These are phyloP conservation scores for Gossypium lobatum DNA, from an alignment of 441 rosid species.

Conservation along the genomic window DNA sequence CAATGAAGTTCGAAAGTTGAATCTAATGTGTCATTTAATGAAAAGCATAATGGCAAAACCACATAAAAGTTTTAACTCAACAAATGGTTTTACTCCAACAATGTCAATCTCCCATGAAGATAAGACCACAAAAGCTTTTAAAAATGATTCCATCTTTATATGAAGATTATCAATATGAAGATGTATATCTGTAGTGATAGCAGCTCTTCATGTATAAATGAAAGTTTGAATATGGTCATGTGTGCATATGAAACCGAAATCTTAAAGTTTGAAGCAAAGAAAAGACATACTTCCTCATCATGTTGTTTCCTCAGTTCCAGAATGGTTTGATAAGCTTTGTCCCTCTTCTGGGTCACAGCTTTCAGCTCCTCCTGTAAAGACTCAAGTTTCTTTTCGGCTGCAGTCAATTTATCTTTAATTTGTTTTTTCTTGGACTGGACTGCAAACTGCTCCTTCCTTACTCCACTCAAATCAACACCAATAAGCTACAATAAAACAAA, in stretches of 20 bases:
- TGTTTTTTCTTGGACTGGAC: constrained; percentile 36
- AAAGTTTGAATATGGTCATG: background rate
- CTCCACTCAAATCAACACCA: constrained; percentile 65
- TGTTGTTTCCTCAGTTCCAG: constrained; percentile 45
- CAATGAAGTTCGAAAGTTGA: background rate
- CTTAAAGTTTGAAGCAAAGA: background rate
- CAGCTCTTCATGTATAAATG: background rate
- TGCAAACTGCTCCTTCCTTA: constrained; percentile 58
- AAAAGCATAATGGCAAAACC: background rate
- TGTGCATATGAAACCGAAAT: background rate
- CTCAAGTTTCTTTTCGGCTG: constrained; percentile 35
- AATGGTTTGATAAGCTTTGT: constrained; percentile 39
- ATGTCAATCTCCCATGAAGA: background rate
- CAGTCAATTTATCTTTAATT: constrained; percentile 37
- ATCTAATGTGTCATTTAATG: background rate
- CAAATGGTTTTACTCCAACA: background rate
- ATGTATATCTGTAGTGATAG: background rate
- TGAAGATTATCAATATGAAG: background rate
- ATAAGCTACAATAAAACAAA: constrained; percentile 44
- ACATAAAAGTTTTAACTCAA: background rate
- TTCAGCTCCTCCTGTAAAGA: constrained; percentile 42
- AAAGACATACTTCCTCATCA: constrained; percentile 44
- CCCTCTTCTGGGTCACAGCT: constrained; percentile 40
- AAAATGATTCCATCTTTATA: background rate
- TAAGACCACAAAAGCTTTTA: background rate